phyloP scores from a whole-genome alignment of 257 asterid species.

The Orobanche coerulescens region DNA sequence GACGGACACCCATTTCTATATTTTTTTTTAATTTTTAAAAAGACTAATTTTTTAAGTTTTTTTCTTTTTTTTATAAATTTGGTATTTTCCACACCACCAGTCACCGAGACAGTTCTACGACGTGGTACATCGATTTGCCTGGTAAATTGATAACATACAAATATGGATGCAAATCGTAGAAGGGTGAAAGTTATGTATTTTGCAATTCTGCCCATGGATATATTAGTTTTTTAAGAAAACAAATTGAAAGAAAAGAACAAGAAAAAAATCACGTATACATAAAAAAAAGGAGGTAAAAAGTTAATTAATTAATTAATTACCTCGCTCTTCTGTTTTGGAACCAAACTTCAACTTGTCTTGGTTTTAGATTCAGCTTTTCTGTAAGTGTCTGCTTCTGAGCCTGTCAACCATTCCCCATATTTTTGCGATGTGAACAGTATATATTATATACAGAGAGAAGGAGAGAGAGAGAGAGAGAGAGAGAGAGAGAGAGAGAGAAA shows the following conservation, averaged over 20 bases:
- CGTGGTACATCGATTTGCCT: too few relatives aligned
- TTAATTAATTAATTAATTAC: slow-evolving; percentile 16
- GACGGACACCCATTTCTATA: background rate
- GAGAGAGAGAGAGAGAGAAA: background rate
- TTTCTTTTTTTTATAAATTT: too few relatives aligned
- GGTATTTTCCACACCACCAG: too few relatives aligned
- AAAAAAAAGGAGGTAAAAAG: background rate
- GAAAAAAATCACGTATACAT: too few relatives aligned
- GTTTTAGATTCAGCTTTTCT: slow-evolving; percentile 46
- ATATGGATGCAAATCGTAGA: too few relatives aligned
- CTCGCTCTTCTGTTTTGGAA: slow-evolving; percentile 78
- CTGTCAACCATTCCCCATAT: slow-evolving; percentile 25
- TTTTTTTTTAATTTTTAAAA: background rate
- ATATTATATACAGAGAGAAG: background rate
- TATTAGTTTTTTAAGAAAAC: too few relatives aligned
- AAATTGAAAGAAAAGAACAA: too few relatives aligned
- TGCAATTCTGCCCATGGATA: too few relatives aligned
- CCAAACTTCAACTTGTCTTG: slow-evolving; percentile 80
- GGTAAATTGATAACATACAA: too few relatives aligned
- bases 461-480: background rate
- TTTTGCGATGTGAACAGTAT: background rate
- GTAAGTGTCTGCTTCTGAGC: slow-evolving; percentile 47
- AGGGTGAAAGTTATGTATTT: too few relatives aligned
- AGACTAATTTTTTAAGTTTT: too few relatives aligned
- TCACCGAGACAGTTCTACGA: too few relatives aligned